Base-by-base conservation (phyloP, 345 rosid species). In the Salix arbutifolia region DNA sequence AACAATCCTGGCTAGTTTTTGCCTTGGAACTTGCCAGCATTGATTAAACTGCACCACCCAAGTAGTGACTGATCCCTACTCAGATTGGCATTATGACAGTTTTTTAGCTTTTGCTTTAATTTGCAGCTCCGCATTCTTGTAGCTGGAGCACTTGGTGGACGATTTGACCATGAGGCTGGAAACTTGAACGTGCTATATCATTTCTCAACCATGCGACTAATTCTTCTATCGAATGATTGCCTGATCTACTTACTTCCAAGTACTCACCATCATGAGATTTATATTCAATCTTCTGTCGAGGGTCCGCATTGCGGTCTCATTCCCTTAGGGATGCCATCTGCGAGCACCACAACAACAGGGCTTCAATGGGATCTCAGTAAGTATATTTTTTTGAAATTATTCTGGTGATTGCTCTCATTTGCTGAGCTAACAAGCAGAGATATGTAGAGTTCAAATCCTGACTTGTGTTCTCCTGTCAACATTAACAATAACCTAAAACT, bases 251-350 rank as follows among this genome's bases (percentile, higher is more conserved):
- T 94, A 38, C 97, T 96, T 76, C 97, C 98, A 21, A 85, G 74
- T 80, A 86, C 85, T 69, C 90, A 89, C 69, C 79, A 25, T 12
- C 97, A 96, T 33, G 94, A 88, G 83, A 88, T 96, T 37, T 78
- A 78, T 40, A 84, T 94, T 74, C 87, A 83, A 31, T 58, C 92
- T 72, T 85, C 92, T 52, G 80, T 88, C 16, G 85, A 83, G 87
- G 99, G 98, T 10, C 97, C 99, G 2, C 90, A 94, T 70, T 96
- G 99, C 44, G 98, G 99, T 37, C 94, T 96, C 70, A 77, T 96
- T 74, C 99, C 99, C 0, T 69, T 96, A 60, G 98, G 98, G 48
- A 69, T 73, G 80, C 91, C 94, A 31, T 90, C 98, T 17, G 79
- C 79, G 46, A 82, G 84, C 67, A 91, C 96, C 76, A 88, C 98